These are phyloP conservation scores for Phoma sp. DNA, from an alignment of 2,329 filamentous ascomycete species.

Conservation along the genomic window DNA sequence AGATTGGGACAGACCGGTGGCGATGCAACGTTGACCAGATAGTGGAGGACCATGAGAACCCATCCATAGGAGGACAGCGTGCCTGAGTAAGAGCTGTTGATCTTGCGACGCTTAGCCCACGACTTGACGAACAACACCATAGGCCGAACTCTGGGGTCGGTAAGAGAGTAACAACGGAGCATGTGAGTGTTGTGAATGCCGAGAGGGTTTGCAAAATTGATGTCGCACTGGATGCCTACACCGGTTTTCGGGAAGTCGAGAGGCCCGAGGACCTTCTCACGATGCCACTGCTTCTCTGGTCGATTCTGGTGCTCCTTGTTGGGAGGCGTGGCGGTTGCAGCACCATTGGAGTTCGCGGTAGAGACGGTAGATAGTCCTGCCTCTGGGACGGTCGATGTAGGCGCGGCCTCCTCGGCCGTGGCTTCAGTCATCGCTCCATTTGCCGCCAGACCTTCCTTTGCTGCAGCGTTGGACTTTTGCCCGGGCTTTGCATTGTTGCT, in stretches of 20 bases:
- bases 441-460: neutral
- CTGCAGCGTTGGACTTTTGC: neutral
- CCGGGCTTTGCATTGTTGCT: conserved; percentile 1
- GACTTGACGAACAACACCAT: conserved; percentile 88
- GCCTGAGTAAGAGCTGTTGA: conserved; percentile 86
- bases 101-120: conserved; percentile 85
- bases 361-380: conserved; percentile 40
- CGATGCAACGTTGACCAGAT: conserved; percentile 79
- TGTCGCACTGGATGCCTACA: conserved; percentile 86
- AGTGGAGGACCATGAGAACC: conserved; percentile 90
- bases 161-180: conserved; percentile 81
- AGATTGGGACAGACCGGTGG: conserved; percentile 88
- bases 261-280: conserved; percentile 56
- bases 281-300: conserved; percentile 49
- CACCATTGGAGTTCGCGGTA: neutral
- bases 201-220: conserved; percentile 88
- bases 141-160: conserved; percentile 77
- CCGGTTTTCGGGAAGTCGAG: conserved; percentile 81
- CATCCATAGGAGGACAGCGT: conserved; percentile 91
- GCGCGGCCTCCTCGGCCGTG: neutral
- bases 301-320: conserved; percentile 33
- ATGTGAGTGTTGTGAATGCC: conserved; percentile 84
- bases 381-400: conserved; percentile 7
- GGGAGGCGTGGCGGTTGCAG: neutral
- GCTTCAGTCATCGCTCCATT: neutral